These are phyloP conservation scores for Xylaria flabelliformis DNA, from an alignment of 495 filamentous ascomycete species.

Conservation along the genomic window DNA sequence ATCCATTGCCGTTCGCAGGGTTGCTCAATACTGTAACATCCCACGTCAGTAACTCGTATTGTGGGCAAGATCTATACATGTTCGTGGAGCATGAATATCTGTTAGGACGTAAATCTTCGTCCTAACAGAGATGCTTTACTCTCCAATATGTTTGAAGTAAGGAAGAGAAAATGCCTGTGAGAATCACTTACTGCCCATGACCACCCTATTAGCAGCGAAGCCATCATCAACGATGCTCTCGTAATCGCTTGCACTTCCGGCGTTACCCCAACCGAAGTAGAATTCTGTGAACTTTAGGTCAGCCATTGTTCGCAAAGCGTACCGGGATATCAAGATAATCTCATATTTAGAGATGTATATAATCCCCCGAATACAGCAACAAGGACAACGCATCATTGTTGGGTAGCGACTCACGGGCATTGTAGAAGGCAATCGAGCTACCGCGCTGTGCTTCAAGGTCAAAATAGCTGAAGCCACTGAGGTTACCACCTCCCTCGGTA, in stretches of 20 bases:
- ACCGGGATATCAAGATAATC: not conserved
- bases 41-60: slow-evolving; percentile 6
- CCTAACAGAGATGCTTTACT: not conserved
- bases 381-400: not conserved
- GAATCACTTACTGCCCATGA: slow-evolving; percentile 57
- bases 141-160: not conserved
- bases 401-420: slow-evolving; percentile 43
- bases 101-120: not conserved
- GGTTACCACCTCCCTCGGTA: slow-evolving; percentile 57
- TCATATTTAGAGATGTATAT: not conserved
- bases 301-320: not conserved
- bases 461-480: slow-evolving; percentile 79
- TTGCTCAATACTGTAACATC: slow-evolving; percentile 65
- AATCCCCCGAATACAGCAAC: not conserved
- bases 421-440: slow-evolving; percentile 77
- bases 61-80: not conserved
- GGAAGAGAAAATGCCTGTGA: not conserved
- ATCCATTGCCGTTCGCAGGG: slow-evolving; percentile 68
- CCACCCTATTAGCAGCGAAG: slow-evolving; percentile 68
- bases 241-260: slow-evolving; percentile 61
- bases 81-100: not conserved
- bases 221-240: slow-evolving; percentile 69
- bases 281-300: slow-evolving; percentile 61
- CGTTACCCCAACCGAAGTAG: slow-evolving; percentile 82
- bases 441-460: slow-evolving; percentile 71